A percentile compares a stretch with the other conserved stretches of the same genome.
These are phyloP conservation scores for Chenopodium album DNA, from an alignment of 148 eudicot species.

Conservation along the genomic window DNA sequence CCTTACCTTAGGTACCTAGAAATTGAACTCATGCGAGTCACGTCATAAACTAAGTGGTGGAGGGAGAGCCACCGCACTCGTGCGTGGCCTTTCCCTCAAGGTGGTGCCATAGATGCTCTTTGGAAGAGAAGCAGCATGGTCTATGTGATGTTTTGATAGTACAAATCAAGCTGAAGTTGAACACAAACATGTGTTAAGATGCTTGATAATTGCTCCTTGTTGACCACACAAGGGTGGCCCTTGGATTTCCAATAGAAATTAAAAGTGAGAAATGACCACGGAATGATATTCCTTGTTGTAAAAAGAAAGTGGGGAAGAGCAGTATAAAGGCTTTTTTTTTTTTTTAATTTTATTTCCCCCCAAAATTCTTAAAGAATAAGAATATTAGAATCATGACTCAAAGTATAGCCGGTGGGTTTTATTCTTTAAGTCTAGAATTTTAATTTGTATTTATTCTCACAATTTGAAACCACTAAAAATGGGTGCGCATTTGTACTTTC, in stretches of 20 bases:
- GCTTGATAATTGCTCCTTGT: slow-evolving; percentile 39
- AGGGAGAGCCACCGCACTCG: neutral
- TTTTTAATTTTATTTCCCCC: slow-evolving; percentile 12
- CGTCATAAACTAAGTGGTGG: neutral
- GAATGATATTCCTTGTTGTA: slow-evolving; percentile 63
- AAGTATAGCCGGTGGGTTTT: slow-evolving; percentile 43
- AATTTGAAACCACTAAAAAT: slow-evolving; percentile 65
- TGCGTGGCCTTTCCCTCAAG: neutral
- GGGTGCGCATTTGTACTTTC: slow-evolving; percentile 53
- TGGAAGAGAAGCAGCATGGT: slow-evolving; percentile 20
- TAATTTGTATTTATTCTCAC: slow-evolving; percentile 41
- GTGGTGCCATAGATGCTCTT: slow-evolving; percentile 14
- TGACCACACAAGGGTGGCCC: slow-evolving; percentile 41
- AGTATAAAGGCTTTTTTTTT: slow-evolving; percentile 12
- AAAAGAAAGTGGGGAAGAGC: slow-evolving; percentile 23
- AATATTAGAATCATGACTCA: slow-evolving; percentile 60
- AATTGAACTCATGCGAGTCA: neutral
- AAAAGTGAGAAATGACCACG: slow-evolving; percentile 64
- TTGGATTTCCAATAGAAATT: slow-evolving; percentile 19
- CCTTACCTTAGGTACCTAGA: neutral
- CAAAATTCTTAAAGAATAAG: slow-evolving; percentile 27
- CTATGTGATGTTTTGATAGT: slow-evolving; percentile 18
- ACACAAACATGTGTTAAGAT: slow-evolving; percentile 38
- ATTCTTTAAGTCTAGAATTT: slow-evolving; percentile 49
- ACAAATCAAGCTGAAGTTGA: slow-evolving; percentile 25